These are phyloP conservation scores for Rubroboletus satanas DNA, from an alignment of 768 basidiomycete genomes.

Conservation along the genomic window DNA sequence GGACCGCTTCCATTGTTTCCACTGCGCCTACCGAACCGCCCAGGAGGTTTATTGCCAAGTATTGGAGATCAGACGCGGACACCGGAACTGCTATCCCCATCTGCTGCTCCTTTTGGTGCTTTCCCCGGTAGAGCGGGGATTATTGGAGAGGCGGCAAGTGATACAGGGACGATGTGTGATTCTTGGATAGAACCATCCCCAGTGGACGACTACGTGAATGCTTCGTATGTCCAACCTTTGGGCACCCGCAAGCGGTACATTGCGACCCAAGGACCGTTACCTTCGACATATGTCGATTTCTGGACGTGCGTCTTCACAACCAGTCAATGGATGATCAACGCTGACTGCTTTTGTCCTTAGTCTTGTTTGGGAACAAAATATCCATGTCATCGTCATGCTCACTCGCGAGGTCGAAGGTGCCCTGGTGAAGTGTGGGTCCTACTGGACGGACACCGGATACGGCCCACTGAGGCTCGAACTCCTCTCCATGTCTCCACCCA, in stretches of 20 bases:
- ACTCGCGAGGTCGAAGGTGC: constrained; percentile 89
- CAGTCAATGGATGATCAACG: not conserved
- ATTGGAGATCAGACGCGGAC: constrained; percentile 12
- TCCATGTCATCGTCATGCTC: constrained; percentile 95
- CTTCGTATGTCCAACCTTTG: constrained; percentile 86
- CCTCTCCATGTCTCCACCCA: constrained; percentile 41
- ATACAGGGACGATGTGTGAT: not conserved
- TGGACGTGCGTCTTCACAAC: constrained; percentile 73
- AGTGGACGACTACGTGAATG: constrained; percentile 91
- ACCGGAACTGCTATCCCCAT: constrained; percentile 1
- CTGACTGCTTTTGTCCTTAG: constrained; percentile 35
- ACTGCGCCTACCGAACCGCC: constrained; percentile 18
- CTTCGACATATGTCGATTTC: constrained; percentile 86
- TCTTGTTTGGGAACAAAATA: constrained; percentile 90
- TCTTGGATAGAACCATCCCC: constrained; percentile 33
- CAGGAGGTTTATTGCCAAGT: constrained; percentile 12
- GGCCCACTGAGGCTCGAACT: constrained; percentile 66
- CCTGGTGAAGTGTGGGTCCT: constrained; percentile 85
- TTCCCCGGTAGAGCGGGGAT: not conserved
- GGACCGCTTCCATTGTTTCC: constrained; percentile 12
- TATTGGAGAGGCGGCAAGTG: not conserved
- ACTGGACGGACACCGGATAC: constrained; percentile 72
- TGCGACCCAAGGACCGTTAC: constrained; percentile 92
- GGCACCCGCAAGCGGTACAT: constrained; percentile 83
- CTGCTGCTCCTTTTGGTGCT: not conserved